Conservation (phyloP, 768 basidiomycete genomes). For the Boletus edulis region DNA sequence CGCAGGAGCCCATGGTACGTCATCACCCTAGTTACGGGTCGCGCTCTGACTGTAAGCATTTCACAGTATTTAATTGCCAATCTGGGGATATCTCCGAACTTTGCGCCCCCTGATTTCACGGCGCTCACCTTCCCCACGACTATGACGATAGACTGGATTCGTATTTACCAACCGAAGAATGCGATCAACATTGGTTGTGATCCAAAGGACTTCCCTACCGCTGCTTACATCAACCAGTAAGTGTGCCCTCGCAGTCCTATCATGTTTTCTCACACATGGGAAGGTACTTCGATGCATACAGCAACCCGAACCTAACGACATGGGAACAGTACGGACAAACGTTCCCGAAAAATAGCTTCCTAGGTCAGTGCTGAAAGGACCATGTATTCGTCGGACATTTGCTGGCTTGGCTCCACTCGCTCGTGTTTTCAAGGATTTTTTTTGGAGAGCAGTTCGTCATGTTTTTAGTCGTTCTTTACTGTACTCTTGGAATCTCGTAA, state of each 20-base stretch:
- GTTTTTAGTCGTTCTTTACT: slow-evolving; percentile 21
- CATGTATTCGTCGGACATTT: slow-evolving; percentile 5
- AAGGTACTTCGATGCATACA: slow-evolving; percentile 69
- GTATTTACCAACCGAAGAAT: slow-evolving; percentile 81
- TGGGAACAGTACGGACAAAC: slow-evolving; percentile 64
- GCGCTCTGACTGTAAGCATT: neutral
- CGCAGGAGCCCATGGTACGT: slow-evolving; percentile 80
- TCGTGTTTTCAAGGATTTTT: slow-evolving; percentile 15
- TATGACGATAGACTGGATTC: slow-evolving; percentile 84
- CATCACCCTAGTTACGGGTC: neutral
- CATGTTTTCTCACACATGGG: slow-evolving; percentile 1
- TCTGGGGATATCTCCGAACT: slow-evolving; percentile 81
- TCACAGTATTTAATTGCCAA: slow-evolving; percentile 79
- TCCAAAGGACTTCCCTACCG: slow-evolving; percentile 75
- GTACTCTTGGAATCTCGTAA: slow-evolving; percentile 6
- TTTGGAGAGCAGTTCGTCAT: slow-evolving; percentile 10
- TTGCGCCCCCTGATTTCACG: slow-evolving; percentile 69
- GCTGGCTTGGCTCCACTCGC: neutral
- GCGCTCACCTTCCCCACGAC: slow-evolving; percentile 68
- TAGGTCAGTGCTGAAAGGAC: slow-evolving; percentile 52
- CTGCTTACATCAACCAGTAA: slow-evolving; percentile 73
- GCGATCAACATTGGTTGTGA: slow-evolving; percentile 82
- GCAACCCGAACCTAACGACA: slow-evolving; percentile 76
- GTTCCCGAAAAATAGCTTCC: slow-evolving; percentile 65
- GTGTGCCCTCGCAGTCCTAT: slow-evolving; percentile 15